Evolutionary conservation across 495 filamentous ascomycete genomes (phyloP).

Genomic region (Penicillium arizonense): DNA sequence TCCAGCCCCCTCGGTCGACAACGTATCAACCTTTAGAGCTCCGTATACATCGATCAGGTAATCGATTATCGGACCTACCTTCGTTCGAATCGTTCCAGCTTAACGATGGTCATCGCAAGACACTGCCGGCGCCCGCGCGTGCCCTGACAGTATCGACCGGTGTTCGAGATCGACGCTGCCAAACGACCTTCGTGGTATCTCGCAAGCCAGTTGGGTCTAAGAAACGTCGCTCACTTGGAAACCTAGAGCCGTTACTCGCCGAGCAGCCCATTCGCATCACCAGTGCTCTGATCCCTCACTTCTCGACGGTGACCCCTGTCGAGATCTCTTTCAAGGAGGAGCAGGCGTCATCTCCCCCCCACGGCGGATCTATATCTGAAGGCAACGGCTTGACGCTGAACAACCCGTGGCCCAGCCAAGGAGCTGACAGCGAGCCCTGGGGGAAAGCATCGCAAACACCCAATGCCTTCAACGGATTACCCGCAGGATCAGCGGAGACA

Average conservation of each 20-base stretch:
- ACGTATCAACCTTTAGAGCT: constrained; percentile 71
- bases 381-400: constrained; percentile 9
- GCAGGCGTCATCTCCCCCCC: constrained; percentile 6
- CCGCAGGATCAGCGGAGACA: not conserved
- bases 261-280: constrained; percentile 18
- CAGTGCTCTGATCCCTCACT: constrained; percentile 42
- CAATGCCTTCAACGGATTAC: not conserved
- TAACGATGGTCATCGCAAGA: constrained; percentile 19
- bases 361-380: constrained; percentile 13
- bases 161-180: constrained; percentile 21
- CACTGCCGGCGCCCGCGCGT: constrained; percentile 27
- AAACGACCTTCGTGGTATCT: constrained; percentile 30
- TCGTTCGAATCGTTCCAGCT: constrained; percentile 38
- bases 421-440: not conserved
- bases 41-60: constrained; percentile 66
- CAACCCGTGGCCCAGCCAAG: constrained; percentile 1
- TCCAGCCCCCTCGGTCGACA: constrained; percentile 16
- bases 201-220: constrained; percentile 45
- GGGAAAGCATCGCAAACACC: constrained; percentile 10
- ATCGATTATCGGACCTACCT: constrained; percentile 61
- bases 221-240: constrained; percentile 30
- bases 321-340: constrained; percentile 12
- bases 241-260: constrained; percentile 23
- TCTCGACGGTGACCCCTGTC: constrained; percentile 28
- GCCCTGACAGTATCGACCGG: constrained; percentile 23